Evolutionary conservation across 805 yeast species (phyloP).

Genomic region (Lipomyces yamadae): DNA sequence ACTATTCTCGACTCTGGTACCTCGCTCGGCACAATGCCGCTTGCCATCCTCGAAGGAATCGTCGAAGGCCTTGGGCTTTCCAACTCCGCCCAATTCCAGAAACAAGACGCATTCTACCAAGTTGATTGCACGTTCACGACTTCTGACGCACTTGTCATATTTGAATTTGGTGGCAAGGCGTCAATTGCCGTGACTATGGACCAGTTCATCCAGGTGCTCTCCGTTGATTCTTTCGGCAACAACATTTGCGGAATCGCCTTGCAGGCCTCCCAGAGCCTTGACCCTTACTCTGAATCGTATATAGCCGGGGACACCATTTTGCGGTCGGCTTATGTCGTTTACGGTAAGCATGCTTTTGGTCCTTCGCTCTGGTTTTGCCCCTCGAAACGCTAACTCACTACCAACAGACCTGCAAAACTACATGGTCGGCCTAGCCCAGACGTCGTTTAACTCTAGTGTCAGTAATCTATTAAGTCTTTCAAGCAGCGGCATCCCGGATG

Average conservation of each 20-base stretch:
- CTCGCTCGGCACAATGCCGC: slow-evolving; percentile 56
- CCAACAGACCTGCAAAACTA: slow-evolving; percentile 51
- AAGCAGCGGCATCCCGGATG: slow-evolving; percentile 21
- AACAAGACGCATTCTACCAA: slow-evolving; percentile 49
- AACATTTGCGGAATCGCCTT: slow-evolving; percentile 38
- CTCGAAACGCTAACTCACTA: not conserved
- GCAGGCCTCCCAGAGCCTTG: slow-evolving; percentile 37
- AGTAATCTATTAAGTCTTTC: slow-evolving; percentile 31
- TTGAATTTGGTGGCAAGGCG: slow-evolving; percentile 57
- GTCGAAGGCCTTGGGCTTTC: slow-evolving; percentile 46
- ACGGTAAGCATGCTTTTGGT: slow-evolving; percentile 45
- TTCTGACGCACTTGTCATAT: slow-evolving; percentile 44
- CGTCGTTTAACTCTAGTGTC: slow-evolving; percentile 41
- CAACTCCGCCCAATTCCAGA: slow-evolving; percentile 46
- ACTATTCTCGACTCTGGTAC: slow-evolving; percentile 63
- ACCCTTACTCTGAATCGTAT: slow-evolving; percentile 6
- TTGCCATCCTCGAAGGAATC: slow-evolving; percentile 42
- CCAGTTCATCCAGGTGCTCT: not conserved
- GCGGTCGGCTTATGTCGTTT: slow-evolving; percentile 59
- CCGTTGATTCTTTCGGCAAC: slow-evolving; percentile 34
- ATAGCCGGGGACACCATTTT: slow-evolving; percentile 62
- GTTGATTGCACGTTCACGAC: slow-evolving; percentile 45
- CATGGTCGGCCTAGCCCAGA: slow-evolving; percentile 61
- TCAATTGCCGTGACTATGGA: slow-evolving; percentile 52
- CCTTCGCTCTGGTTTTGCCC: slow-evolving; percentile 44